phyloP scores from a whole-genome alignment of 2,329 filamentous ascomycete genomes.

The Mariannaea sp. region DNA sequence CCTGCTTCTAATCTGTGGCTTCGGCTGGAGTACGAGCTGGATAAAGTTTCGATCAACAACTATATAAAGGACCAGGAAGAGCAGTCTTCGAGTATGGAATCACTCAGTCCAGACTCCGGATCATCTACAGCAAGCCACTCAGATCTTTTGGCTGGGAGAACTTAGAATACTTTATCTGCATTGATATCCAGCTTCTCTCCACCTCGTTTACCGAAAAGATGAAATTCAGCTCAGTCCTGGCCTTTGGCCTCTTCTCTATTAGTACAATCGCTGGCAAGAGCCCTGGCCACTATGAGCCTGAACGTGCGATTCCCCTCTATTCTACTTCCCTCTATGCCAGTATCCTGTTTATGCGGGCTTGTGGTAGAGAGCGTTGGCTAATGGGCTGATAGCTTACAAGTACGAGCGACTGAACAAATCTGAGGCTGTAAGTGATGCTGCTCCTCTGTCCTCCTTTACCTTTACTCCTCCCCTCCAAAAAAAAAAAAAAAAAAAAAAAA shows the following conservation, averaged over 20 bases:
- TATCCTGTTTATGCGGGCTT: too few species aligned
- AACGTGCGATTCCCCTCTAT: conserved; percentile 1
- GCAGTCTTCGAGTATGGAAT: conserved; percentile 5
- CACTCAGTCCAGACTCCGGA: conserved; percentile 14
- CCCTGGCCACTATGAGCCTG: conserved; percentile 1
- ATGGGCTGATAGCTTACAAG: conserved; percentile 19
- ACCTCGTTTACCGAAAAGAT: conserved; percentile 13
- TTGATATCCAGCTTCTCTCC: not conserved
- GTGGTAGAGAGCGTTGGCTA: not conserved
- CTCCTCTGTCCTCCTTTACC: too few species aligned
- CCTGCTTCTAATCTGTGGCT: not conserved
- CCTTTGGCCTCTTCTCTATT: conserved; percentile 12
- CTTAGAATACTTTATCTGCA: conserved; percentile 6
- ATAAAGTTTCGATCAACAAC: not conserved
- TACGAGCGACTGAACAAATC: conserved; percentile 38
- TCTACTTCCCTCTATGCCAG: not conserved
- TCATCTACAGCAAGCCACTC: conserved; percentile 12
- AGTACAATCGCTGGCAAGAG: conserved; percentile 6
- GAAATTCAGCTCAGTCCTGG: conserved; percentile 18
- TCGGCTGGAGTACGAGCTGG: not conserved
- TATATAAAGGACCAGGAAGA: conserved; percentile 13
- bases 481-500: accelerated
- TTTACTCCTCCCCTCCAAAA: too few species aligned
- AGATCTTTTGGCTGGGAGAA: conserved; percentile 4
- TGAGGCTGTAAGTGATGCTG: conserved; percentile 28